Percentiles rank a stretch among this genome's conserved stretches.
Evolutionary conservation across 768 basidiomycete genomes (phyloP).

Genomic region (Termitomyces sp.): DNA sequence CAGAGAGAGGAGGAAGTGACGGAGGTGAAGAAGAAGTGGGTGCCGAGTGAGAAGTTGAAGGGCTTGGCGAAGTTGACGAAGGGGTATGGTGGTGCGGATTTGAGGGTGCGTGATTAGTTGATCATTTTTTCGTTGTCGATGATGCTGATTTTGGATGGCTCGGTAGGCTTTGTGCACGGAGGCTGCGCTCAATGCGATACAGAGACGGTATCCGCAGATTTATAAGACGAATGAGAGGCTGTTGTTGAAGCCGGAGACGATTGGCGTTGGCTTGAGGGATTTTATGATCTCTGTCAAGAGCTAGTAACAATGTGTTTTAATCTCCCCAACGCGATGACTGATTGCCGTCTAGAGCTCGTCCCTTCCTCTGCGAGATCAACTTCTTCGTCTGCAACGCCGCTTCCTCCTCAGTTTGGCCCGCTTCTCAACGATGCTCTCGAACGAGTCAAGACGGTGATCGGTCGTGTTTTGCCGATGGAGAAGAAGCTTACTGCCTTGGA

Average conservation of each 20-base stretch:
- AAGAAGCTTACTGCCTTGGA: conserved; percentile 86
- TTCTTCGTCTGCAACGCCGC: conserved; percentile 77
- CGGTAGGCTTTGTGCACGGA: conserved; percentile 90
- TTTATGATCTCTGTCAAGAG: conserved; percentile 98
- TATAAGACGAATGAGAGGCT: conserved; percentile 90
- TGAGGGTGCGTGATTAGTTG: conserved; percentile 61
- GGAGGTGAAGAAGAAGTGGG: conserved; percentile 24
- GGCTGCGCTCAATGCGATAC: conserved; percentile 94
- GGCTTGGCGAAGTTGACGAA: conserved; percentile 89
- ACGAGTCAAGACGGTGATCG: conserved; percentile 68
- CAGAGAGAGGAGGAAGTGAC: conserved; percentile 28
- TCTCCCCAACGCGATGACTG: background rate
- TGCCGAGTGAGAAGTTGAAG: conserved; percentile 26
- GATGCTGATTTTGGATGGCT: background rate
- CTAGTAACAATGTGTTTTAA: conserved; percentile 28
- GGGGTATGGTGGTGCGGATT: conserved; percentile 96
- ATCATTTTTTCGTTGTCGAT: background rate
- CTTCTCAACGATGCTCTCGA: conserved; percentile 70
- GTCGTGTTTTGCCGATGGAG: conserved; percentile 71
- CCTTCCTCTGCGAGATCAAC: conserved; percentile 94
- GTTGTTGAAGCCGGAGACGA: conserved; percentile 80
- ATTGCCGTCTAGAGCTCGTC: conserved; percentile 65
- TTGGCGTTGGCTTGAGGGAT: conserved; percentile 81
- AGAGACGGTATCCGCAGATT: conserved; percentile 94
- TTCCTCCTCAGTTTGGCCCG: conserved; percentile 83